Base-by-base conservation (phyloP, 768 basidiomycete genomes). In the Naganishia antarctica region DNA sequence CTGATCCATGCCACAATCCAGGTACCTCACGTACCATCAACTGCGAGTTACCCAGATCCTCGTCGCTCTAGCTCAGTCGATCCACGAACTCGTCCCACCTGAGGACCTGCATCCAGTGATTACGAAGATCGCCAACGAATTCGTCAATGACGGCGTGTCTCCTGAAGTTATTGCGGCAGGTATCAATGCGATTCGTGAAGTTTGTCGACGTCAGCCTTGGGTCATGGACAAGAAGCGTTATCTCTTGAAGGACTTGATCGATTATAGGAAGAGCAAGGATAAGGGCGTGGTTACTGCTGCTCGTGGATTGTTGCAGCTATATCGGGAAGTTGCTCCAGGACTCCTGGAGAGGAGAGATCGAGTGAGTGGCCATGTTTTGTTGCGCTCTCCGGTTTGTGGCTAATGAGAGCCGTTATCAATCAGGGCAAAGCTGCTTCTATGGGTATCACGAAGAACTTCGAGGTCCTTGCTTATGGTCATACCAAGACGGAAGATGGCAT, bases 101-200 rank as follows among this genome's bases (percentile, higher is more conserved):
- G 93, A 97, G 73, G 90, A 83, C 3, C 80, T 99, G 6, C 86
- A 84, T 4, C 96, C 96, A 13, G 89, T 93, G 47, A 81, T 99
- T 63, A 83, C 85, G 51, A 99, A 98, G 78, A 80, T 99, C 63
- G 92, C 93, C 0, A 85, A 88, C 71, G 94, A 99, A 74, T 99
- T 98, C 70, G 89, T 99, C 1, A 93, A 98, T 76, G 93, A 94
- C 0, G 96, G 96, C 50, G 96, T 98, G 2, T 90, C 90, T 0
- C 85, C 87, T 70, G 92, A 97, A 77, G 91, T 98, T 71, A 88
- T 97, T 66, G 86, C 93, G 1, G 96, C 94, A 0, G 96, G 96
- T n/a, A 80, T 99, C 68, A 99, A 99, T 76, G 84, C 90, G 16
- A 91, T 99, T 44, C 83, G 92, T 31, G 94, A 98, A 76, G 84